Percentiles rank a stretch among this genome's conserved stretches.
phyloP scores from a whole-genome alignment of 805 yeast genomes.

The Candida anglica region DNA sequence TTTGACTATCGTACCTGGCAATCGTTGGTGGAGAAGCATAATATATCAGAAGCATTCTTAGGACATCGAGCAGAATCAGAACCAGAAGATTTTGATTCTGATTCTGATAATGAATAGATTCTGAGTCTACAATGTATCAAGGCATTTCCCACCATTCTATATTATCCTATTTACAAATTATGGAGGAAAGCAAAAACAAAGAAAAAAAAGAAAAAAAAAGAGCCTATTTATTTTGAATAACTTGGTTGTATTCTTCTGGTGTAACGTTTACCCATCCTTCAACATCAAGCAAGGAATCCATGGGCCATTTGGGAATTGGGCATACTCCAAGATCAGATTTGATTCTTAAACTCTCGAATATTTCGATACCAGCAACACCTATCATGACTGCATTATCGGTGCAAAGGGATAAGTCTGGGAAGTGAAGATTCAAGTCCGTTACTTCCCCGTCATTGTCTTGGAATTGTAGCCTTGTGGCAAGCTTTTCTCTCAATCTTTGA shows the following conservation, averaged over 20 bases:
- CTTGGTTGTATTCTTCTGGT: constrained; percentile 14
- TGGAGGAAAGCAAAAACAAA: not conserved
- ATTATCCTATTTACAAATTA: constrained; percentile 1
- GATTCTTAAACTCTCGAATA: constrained; percentile 52
- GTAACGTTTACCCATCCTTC: constrained; percentile 48
- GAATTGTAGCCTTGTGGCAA: constrained; percentile 34
- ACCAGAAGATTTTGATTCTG: constrained; percentile 25
- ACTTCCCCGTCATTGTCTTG: constrained; percentile 4
- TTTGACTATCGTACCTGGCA: constrained; percentile 68
- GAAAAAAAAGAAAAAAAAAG: not conserved
- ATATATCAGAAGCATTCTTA: constrained; percentile 54
- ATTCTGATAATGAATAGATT: too few species aligned
- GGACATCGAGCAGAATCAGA: constrained; percentile 34
- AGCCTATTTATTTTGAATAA: constrained; percentile 1
- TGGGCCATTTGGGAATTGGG: constrained; percentile 85
- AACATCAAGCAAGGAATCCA: constrained; percentile 43
- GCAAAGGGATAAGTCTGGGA: constrained; percentile 70
- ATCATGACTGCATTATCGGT: constrained; percentile 97
- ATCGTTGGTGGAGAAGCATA: constrained; percentile 46
- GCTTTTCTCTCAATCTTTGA: constrained; percentile 44
- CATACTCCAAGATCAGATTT: constrained; percentile 50
- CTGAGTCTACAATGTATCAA: too few species aligned
- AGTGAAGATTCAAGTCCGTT: constrained; percentile 44
- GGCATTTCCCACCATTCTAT: too few species aligned
- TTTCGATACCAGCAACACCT: constrained; percentile 94